Percentiles rank a stretch among this genome's conserved stretches.
These are phyloP conservation scores for Leccinum subtestaceum DNA, from an alignment of 768 basidiomycete species.

Conservation along the genomic window DNA sequence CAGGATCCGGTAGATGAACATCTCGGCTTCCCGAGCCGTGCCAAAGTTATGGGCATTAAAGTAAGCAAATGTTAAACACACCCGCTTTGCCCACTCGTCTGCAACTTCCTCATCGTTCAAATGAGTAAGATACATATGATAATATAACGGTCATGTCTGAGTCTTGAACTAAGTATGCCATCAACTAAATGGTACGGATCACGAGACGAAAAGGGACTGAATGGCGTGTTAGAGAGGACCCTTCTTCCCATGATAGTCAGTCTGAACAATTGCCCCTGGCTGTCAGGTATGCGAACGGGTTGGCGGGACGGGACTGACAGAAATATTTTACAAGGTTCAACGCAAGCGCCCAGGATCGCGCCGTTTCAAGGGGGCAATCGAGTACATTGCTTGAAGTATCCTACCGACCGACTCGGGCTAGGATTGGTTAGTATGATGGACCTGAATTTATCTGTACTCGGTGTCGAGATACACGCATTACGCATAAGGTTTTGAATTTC, in stretches of 20 bases:
- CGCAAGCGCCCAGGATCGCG: not conserved
- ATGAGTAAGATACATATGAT: not conserved
- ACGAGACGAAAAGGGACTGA: not conserved
- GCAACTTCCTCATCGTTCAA: not conserved
- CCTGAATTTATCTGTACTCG: conserved; percentile 30
- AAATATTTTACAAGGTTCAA: not conserved
- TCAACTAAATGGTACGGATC: conserved; percentile 4
- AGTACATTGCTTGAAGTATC: not conserved
- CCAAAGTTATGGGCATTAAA: conserved; percentile 4
- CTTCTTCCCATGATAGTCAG: not conserved
- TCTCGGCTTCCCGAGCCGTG: conserved; percentile 5
- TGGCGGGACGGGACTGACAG: not conserved
- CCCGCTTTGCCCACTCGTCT: not conserved
- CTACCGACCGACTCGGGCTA: conserved; percentile 1
- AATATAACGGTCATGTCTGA: not conserved
- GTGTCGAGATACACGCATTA: conserved; percentile 15
- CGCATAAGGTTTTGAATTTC: conserved; percentile 16
- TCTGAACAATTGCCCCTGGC: not conserved
- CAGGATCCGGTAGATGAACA: conserved; percentile 18
- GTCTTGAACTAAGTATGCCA: no score
- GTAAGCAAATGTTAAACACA: conserved; percentile 5
- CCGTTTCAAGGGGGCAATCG: not conserved
- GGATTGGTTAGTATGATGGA: conserved; percentile 4
- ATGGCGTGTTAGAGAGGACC: not conserved
- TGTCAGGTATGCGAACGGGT: not conserved